Percentiles rank a stretch among this genome's conserved stretches.
These are phyloP conservation scores for Phytopythium ostracodes DNA, from an alignment of 352 stramenopile species.

Conservation along the genomic window DNA sequence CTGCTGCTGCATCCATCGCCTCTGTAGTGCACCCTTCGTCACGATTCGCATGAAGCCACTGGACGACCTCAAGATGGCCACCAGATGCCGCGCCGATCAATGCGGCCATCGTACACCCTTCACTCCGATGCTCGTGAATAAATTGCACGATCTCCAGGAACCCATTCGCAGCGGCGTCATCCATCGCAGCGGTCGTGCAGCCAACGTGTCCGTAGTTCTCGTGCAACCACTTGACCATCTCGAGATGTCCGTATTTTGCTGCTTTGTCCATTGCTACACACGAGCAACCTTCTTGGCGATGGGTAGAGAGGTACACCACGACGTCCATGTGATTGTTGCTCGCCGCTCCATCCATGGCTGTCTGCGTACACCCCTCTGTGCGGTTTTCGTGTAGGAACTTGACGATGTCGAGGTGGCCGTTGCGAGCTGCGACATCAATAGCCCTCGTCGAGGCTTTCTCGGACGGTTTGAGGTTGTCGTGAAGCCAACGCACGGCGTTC, in stretches of 20 bases:
- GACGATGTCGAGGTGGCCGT: slow-evolving; percentile 25
- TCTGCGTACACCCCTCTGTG: slow-evolving; percentile 20
- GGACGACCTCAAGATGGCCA: background rate
- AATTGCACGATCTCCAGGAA: too few species aligned
- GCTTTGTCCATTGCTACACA: slow-evolving; percentile 12
- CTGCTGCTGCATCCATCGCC: background rate
- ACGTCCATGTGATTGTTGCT: slow-evolving; percentile 27
- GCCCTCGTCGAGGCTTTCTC: background rate
- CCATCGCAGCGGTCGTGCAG: background rate
- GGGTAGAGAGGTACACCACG: slow-evolving; percentile 20
- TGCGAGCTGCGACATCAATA: slow-evolving; percentile 21
- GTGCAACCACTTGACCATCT: slow-evolving; percentile 17
- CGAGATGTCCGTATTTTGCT: background rate
- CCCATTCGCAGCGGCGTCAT: too few species aligned
- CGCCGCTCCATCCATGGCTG: slow-evolving; percentile 27
- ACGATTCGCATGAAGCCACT: background rate
- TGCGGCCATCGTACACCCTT: too few species aligned
- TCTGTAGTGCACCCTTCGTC: background rate
- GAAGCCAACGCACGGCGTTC: too few species aligned
- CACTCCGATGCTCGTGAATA: too few species aligned
- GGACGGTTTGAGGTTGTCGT: too few species aligned
- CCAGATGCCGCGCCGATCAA: background rate
- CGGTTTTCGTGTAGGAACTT: slow-evolving; percentile 27
- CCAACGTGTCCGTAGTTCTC: background rate
- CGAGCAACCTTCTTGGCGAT: slow-evolving; percentile 27